phyloP scores from a whole-genome alignment of 2,329 filamentous ascomycete genomes.

The Karstenula rhodostoma region DNA sequence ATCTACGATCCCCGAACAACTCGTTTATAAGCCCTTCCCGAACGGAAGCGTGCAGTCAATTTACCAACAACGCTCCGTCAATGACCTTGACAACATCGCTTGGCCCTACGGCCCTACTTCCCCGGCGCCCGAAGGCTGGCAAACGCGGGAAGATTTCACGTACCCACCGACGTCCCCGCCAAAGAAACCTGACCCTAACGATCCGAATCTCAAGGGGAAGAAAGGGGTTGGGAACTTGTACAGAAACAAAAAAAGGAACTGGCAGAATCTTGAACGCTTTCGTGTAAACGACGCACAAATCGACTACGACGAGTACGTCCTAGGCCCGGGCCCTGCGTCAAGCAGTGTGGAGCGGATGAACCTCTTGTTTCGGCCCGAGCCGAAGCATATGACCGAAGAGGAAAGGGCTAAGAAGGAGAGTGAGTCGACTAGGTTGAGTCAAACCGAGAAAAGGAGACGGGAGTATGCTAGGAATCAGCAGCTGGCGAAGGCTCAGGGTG shows the following conservation, averaged over 20 bases:
- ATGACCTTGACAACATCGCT: background rate
- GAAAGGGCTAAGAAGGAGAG: background rate
- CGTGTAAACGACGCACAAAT: background rate
- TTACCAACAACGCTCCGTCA: background rate
- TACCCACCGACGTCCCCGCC: background rate
- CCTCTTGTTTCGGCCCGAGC: background rate
- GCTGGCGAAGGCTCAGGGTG: background rate
- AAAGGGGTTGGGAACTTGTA: background rate
- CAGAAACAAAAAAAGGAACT: background rate
- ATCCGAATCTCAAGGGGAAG: too few species aligned
- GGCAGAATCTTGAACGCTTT: background rate
- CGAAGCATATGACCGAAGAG: background rate
- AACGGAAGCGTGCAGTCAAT: background rate
- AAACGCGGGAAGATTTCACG: background rate
- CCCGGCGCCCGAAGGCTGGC: background rate
- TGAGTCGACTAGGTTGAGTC: background rate
- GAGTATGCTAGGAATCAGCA: background rate
- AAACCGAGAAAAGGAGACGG: background rate
- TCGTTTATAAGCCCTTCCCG: background rate
- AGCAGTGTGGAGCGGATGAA: background rate
- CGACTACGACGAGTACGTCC: background rate
- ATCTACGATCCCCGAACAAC: background rate
- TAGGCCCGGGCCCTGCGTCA: background rate
- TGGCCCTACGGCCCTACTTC: background rate
- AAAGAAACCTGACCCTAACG: background rate